Evolutionary conservation across 805 yeast genomes (phyloP), one percentile per base, ranked within the genome.

Genomic region (Hanseniaspora singularis): DNA sequence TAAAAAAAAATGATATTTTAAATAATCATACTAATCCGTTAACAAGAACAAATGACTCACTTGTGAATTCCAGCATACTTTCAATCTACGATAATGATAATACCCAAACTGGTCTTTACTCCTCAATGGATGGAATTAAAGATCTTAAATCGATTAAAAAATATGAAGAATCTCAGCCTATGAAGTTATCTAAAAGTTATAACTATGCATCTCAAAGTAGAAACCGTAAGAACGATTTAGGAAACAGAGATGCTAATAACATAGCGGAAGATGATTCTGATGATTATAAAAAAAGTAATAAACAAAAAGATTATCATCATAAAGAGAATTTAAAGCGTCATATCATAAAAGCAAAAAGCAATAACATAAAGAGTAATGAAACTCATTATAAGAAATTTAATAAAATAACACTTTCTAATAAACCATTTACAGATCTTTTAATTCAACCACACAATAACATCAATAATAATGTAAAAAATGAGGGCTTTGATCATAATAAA

Each of bases 111-210:
- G n/a, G n/a, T n/a, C n/a, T 33, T 4, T 36, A 42, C 27, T 34
- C 46, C 22, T 42, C 46, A 19, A 42, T 42, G 46, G 6, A 31
- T 20, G 46, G 36, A 28, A 12, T 42, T 5, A 27, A 28, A 22
- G 22, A 26, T 2, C 20, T 15, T n/a, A 15, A 22, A n/a, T n/a
- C n/a, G n/a, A n/a, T n/a, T 11, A 27, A 38, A 12, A 11, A 23
- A 30, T 8, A n/a, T 2, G 19, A 27, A 7, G 18, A 30, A n/a
- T 27, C 19, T n/a, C 7, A 22, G 20, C 33, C 45, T 12, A 41
- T 41, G 39, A n/a, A n/a, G 1, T 39, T 27, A 24, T 26, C 46
- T n/a, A 16, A 7, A 27, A 38, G 20, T 38, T 24, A 27, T 18
- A 27, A 10, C 24, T 26, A 4, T 33, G 26, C 38, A 10, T 8